Evolutionary conservation across 345 rosid genomes (phyloP), one percentile per base, ranked within the genome.

Genomic region (Bruguiera parviflora): DNA sequence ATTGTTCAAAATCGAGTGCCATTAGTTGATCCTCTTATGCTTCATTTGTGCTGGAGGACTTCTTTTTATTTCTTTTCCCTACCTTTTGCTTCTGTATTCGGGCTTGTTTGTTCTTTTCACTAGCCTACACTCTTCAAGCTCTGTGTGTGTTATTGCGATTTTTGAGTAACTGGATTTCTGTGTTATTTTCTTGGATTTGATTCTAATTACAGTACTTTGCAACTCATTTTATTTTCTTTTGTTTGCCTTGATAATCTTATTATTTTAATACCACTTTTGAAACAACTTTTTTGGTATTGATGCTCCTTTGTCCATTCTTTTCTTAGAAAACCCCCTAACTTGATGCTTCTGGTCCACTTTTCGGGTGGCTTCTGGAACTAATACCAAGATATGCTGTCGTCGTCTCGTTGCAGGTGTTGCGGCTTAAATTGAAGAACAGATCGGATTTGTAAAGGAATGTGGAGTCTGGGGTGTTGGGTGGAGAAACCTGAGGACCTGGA

Each of bases 331-430:
- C 67, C 78, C 72, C 71, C 73, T 78, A 72, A 66, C 43, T 73
- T 80, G 83, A 78, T 80, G 79, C 79, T 73, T 79, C 59, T 60
- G 87, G 86, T 81, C 86, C 79, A 66, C 79, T 79, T 66, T 68
- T 75, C 82, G 47, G 84, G 83, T 81, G 68, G 70, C 77, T 79
- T 78, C 70, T 73, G 77, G 68, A 77, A 66, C 75, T 77, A 52
- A 75, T 69, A 75, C 73, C 81, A 27, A 77, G 73, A 79, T 73
- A 76, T 78, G 74, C 70, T 78, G 76, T 80, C 68, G 56, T 77
- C 66, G 62, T 81, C 81, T 65, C 43, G 74, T 73, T 79, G 73
- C 86, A 82, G 83, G 76, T 67, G 69, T 62, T 71, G 74, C 27
- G 39, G 75, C 75, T 66, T 77, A 65, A 70, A 66, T 70, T 70